Evolutionary conservation across 1,139 yeast species (phyloP).

Genomic region (Debaryomyces fabryi): DNA sequence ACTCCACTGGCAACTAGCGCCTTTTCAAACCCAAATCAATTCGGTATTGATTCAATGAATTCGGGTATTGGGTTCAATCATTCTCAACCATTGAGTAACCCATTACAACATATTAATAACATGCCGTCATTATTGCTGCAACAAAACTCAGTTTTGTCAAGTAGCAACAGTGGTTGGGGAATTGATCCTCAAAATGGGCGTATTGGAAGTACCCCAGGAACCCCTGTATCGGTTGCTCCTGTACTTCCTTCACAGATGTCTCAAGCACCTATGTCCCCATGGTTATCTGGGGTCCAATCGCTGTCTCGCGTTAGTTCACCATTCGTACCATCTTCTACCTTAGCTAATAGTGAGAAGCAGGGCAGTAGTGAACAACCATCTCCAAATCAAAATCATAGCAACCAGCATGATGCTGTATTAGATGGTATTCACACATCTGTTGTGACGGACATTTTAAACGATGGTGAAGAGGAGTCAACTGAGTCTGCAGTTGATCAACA

Average conservation of each 20-base stretch:
- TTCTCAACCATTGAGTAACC: slow-evolving; percentile 6
- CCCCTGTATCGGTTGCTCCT: slow-evolving; percentile 33
- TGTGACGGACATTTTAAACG: slow-evolving; percentile 39
- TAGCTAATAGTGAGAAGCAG: slow-evolving; percentile 4
- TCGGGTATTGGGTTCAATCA: slow-evolving; percentile 19
- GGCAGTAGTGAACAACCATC: slow-evolving; percentile 5
- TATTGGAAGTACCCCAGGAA: slow-evolving; percentile 28
- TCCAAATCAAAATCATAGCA: slow-evolving; percentile 8
- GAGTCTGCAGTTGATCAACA: slow-evolving; percentile 6
- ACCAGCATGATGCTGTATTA: slow-evolving; percentile 33
- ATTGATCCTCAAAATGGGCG: slow-evolving; percentile 27
- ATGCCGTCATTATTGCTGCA: slow-evolving; percentile 35
- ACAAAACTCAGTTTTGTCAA: slow-evolving; percentile 36
- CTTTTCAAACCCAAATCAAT: slow-evolving; percentile 19
- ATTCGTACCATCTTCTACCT: slow-evolving; percentile 30
- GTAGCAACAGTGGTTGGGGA: slow-evolving; percentile 47
- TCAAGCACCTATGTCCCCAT: slow-evolving; percentile 48
- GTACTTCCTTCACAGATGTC: slow-evolving; percentile 24
- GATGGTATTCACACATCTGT: slow-evolving; percentile 42
- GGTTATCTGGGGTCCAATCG: slow-evolving; percentile 39
- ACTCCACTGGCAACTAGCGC: slow-evolving; percentile 16
- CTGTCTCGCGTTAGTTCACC: slow-evolving; percentile 48
- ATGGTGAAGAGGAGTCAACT: slow-evolving; percentile 23
- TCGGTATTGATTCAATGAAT: slow-evolving; percentile 30
- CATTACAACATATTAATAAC: slow-evolving; percentile 18